Evolutionary conservation across 2,329 filamentous ascomycete species (phyloP).

Genomic region (Ceratocystis papillata): DNA sequence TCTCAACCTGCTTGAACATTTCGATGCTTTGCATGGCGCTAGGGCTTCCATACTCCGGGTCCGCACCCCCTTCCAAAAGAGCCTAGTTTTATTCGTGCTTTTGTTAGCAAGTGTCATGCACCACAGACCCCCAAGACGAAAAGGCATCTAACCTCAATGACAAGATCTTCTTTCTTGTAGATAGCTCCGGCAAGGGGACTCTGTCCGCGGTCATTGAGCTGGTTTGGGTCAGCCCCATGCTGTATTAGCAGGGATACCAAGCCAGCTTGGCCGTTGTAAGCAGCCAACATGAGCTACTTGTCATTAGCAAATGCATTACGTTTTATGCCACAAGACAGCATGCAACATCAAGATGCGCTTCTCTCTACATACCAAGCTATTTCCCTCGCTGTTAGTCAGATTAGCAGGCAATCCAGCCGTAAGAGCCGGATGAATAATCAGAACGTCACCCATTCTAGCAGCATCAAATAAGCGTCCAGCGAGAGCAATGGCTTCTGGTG

Average conservation of each 20-base stretch:
- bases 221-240: constrained; percentile 55
- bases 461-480: constrained; percentile 57
- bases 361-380: constrained; percentile 46
- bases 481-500: constrained; percentile 55
- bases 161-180: constrained; percentile 57
- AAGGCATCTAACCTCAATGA: constrained; percentile 43
- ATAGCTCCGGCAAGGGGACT: constrained; percentile 60
- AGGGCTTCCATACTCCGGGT: constrained; percentile 43
- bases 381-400: constrained; percentile 61
- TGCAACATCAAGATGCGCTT: neutral
- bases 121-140: neutral
- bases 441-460: constrained; percentile 48
- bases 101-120: neutral
- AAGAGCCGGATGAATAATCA: constrained; percentile 52
- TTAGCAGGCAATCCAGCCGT: constrained; percentile 56
- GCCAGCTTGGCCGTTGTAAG: constrained; percentile 55
- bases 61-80: constrained; percentile 43
- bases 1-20: constrained; percentile 44
- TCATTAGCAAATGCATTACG: constrained; percentile 6
- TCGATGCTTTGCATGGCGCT: constrained; percentile 40
- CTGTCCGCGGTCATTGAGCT: constrained; percentile 56
- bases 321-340: neutral
- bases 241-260: constrained; percentile 51
- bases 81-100: constrained; percentile 29
- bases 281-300: constrained; percentile 55